A percentile compares a stretch with the other conserved stretches of the same genome.
Evolutionary conservation across 345 rosid species (phyloP).

Genomic region (Combretum micranthum): DNA sequence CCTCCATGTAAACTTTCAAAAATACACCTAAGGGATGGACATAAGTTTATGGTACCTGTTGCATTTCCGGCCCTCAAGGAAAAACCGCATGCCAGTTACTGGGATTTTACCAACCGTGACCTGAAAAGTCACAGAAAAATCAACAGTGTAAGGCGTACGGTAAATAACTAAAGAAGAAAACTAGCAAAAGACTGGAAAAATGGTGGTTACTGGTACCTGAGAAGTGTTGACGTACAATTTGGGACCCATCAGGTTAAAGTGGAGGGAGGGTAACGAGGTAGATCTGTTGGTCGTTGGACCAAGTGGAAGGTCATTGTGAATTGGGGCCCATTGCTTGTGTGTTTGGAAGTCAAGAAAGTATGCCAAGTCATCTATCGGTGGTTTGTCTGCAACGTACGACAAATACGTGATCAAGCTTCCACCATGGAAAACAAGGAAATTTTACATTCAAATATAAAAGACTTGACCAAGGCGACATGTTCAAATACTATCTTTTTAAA

Average conservation of each 20-base stretch:
- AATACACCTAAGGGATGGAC: neutral
- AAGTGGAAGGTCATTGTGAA: constrained; percentile 83
- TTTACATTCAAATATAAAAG: too few species aligned
- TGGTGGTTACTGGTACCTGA: constrained; percentile 29
- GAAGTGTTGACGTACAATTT: constrained; percentile 74
- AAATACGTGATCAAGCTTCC: neutral
- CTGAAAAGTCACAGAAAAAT: constrained; percentile 18
- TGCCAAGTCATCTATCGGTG: constrained; percentile 58
- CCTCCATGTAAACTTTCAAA: too few species aligned
- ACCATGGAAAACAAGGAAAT: too few species aligned
- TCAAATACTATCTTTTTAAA: too few species aligned
- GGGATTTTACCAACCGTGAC: constrained; percentile 51
- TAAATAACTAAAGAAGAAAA: neutral
- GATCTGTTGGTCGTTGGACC: constrained; percentile 65
- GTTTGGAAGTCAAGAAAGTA: constrained; percentile 76
- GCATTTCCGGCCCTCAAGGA: constrained; percentile 88
- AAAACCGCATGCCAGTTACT: constrained; percentile 77
- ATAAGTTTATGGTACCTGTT: constrained; percentile 38
- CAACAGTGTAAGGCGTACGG: neutral
- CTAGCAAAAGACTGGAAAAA: neutral
- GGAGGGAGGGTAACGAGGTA: constrained; percentile 51
- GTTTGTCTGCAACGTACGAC: constrained; percentile 54
- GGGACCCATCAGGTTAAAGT: constrained; percentile 71
- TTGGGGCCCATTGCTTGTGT: constrained; percentile 81
- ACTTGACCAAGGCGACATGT: too few species aligned